Percentiles rank a stretch among this genome's conserved stretches.
Conservation (phyloP, 768 basidiomycete species). For the Terana coerulea region DNA sequence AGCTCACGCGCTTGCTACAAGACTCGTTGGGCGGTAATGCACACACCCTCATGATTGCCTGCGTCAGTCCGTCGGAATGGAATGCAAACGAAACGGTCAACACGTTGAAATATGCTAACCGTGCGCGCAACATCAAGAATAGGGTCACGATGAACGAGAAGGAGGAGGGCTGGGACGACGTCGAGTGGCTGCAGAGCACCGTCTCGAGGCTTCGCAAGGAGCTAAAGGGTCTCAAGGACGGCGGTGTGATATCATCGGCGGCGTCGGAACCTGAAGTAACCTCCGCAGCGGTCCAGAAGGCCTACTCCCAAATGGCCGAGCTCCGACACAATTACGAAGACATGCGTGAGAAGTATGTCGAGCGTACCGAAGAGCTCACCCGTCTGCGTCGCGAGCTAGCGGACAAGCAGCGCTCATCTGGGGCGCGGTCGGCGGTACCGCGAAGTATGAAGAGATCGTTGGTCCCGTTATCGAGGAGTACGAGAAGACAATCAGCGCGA, state of each 20-base stretch:
- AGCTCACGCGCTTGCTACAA: conserved; percentile 93
- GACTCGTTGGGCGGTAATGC: conserved; percentile 97
- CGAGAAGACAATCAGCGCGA: conserved; percentile 92
- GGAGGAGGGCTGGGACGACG: conserved; percentile 98
- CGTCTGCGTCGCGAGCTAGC: conserved; percentile 75
- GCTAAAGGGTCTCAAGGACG: conserved; percentile 74
- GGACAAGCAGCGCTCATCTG: conserved; percentile 62
- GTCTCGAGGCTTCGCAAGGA: conserved; percentile 86
- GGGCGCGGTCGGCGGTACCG: conserved; percentile 67
- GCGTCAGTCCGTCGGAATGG: conserved; percentile 94
- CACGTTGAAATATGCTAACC: conserved; percentile 95
- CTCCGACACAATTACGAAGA: conserved; percentile 85
- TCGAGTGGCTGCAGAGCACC: conserved; percentile 92
- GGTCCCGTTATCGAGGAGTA: conserved; percentile 99
- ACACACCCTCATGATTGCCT: conserved; percentile 98
- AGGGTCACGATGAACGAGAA: conserved; percentile 86
- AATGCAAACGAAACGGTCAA: conserved; percentile 93
- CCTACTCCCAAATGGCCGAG: conserved; percentile 77
- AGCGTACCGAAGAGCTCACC: conserved; percentile 85
- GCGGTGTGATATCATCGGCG: conserved; percentile 33
- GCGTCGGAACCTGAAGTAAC: conserved; percentile 24
- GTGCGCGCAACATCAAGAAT: conserved; percentile 97
- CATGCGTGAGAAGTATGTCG: conserved; percentile 78
- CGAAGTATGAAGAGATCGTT: conserved; percentile 82
- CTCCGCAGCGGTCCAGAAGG: conserved; percentile 42